phyloP scores from a whole-genome alignment of 306 rosid species.

The Trifolium dubium region DNA sequence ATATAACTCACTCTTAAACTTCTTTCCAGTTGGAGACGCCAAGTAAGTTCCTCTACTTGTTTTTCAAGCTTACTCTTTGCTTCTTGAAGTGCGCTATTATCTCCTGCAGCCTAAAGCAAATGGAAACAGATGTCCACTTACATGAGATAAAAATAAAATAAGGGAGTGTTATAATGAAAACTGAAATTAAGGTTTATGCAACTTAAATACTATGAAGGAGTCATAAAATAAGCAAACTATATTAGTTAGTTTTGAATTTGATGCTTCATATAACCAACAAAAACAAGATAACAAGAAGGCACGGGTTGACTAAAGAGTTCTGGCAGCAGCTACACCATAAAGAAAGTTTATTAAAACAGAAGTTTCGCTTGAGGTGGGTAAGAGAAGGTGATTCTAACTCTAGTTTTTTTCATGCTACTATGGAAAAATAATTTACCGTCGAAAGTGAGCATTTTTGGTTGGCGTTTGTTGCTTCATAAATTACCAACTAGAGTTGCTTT shows the following conservation, averaged over 20 bases:
- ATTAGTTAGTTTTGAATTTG: background rate
- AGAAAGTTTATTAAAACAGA: too few relatives aligned
- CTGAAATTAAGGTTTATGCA: slow-evolving; percentile 7
- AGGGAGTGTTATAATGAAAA: slow-evolving; percentile 19
- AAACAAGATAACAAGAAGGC: too few relatives aligned
- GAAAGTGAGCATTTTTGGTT: too few relatives aligned
- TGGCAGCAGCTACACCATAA: too few relatives aligned
- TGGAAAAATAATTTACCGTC: too few relatives aligned
- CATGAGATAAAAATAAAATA: slow-evolving; percentile 29
- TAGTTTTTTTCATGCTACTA: too few relatives aligned
- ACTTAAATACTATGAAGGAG: slow-evolving; percentile 32
- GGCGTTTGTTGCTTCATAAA: too few relatives aligned
- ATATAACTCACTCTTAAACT: slow-evolving; percentile 70
- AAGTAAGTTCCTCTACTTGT: slow-evolving; percentile 81
- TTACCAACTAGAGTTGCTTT: too few relatives aligned
- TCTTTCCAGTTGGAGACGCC: slow-evolving; percentile 87
- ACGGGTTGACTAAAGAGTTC: too few relatives aligned
- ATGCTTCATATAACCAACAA: too few relatives aligned
- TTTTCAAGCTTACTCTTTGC: slow-evolving; percentile 87
- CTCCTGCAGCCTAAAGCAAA: slow-evolving; percentile 76
- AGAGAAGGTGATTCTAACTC: too few relatives aligned
- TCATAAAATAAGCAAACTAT: slow-evolving; percentile 25
- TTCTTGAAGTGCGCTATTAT: slow-evolving; percentile 88
- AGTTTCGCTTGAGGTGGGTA: too few relatives aligned
- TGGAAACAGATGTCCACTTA: slow-evolving; percentile 35